Percentiles rank a stretch among this genome's conserved stretches.
Conservation (phyloP, 768 basidiomycete genomes). For the Termitomyces sp. region DNA sequence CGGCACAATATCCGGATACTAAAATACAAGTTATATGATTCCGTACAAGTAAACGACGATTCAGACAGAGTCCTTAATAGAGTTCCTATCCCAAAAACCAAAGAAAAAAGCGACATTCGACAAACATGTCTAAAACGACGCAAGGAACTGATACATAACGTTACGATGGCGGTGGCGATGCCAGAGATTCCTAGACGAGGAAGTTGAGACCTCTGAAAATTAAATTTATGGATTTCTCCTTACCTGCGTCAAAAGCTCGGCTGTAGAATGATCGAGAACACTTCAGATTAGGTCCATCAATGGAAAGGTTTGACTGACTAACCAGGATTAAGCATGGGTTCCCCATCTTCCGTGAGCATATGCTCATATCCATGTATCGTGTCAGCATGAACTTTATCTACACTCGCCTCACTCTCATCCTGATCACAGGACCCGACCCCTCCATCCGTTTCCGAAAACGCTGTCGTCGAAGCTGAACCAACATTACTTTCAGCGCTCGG, state of each 20-base stretch:
- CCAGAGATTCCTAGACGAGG: constrained; percentile 50
- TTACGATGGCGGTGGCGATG: constrained; percentile 61
- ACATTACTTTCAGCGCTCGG: constrained; percentile 19
- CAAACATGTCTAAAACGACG: constrained; percentile 1
- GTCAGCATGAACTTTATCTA: constrained; percentile 2
- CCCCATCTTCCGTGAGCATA: constrained; percentile 59
- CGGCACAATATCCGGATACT: constrained; percentile 2
- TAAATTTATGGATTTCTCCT: constrained; percentile 10
- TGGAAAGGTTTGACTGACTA: constrained; percentile 23
- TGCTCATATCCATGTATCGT: constrained; percentile 32
- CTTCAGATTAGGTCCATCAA: constrained; percentile 5
- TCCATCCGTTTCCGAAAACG: constrained; percentile 7
- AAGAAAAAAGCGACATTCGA: constrained; percentile 3
- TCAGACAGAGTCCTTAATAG: neutral
- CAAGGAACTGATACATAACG: neutral
- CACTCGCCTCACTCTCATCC: neutral
- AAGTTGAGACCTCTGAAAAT: constrained; percentile 11
- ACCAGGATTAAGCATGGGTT: constrained; percentile 69
- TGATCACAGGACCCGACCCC: neutral
- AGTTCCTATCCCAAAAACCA: constrained; percentile 5
- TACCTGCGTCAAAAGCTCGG: constrained; percentile 63
- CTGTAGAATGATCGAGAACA: constrained; percentile 20
- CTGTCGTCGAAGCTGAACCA: constrained; percentile 8
- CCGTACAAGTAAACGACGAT: constrained; percentile 10
- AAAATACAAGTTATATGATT: constrained; percentile 14